phyloP scores from a whole-genome alignment of 164 flowering plant genomes.

The Stephania cephalantha region DNA sequence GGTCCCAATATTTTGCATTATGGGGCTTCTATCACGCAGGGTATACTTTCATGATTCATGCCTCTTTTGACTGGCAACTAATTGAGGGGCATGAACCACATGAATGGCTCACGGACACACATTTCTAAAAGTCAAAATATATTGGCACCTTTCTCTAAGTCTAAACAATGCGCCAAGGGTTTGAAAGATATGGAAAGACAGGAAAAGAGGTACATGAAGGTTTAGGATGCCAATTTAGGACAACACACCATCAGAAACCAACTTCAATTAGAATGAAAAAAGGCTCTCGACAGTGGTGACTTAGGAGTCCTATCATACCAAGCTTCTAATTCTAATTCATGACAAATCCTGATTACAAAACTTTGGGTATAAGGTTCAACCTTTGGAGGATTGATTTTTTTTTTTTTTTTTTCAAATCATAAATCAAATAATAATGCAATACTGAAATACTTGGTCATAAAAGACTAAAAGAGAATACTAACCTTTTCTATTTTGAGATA shows the following conservation, averaged over 20 bases:
- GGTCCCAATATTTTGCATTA: not conserved
- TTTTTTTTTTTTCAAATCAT: no score
- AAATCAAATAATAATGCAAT: no score
- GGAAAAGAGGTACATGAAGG: not conserved
- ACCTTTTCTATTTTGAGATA: not conserved
- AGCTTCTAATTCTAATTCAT: not conserved
- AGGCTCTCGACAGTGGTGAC: not conserved
- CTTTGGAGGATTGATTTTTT: not conserved
- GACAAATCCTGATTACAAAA: not conserved
- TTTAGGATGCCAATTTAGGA: not conserved
- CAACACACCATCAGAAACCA: not conserved
- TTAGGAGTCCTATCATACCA: not conserved
- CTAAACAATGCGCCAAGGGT: not conserved
- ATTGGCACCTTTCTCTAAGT: not conserved
- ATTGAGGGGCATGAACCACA: no score
- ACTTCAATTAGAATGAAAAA: not conserved
- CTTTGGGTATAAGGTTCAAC: not conserved
- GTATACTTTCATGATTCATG: not conserved
- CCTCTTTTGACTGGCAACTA: no score
- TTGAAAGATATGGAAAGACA: not conserved
- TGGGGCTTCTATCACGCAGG: not conserved
- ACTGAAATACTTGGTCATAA: not conserved
- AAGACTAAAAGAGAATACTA: not conserved
- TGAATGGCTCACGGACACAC: no score
- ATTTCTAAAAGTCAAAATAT: no score